Percentiles rank a stretch among this genome's conserved stretches.
These are phyloP conservation scores for Tillandsia fasciculata DNA, from an alignment of 176 grass and related monocot species.

Conservation along the genomic window DNA sequence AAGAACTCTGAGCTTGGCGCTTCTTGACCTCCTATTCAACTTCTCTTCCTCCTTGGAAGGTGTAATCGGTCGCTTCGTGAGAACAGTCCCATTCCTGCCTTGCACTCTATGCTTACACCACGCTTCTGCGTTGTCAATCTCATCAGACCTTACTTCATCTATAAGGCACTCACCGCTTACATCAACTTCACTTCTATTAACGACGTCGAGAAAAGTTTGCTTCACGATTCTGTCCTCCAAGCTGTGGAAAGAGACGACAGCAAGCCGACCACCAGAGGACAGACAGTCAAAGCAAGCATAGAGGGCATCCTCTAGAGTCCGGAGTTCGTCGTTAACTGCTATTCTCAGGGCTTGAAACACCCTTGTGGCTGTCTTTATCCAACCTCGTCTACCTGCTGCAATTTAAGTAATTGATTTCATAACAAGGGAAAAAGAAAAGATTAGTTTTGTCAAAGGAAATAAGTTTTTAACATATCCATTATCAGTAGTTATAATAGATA, in stretches of 20 bases:
- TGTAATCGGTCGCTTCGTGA: conserved; percentile 78
- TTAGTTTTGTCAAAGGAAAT: too few species aligned
- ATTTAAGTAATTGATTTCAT: conserved; percentile 4
- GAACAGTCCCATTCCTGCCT: conserved; percentile 58
- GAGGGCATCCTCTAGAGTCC: conserved; percentile 60
- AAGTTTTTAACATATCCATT: too few species aligned
- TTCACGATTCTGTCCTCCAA: conserved; percentile 90
- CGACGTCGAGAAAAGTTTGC: conserved; percentile 68
- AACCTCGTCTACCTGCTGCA: conserved; percentile 72
- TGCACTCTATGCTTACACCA: conserved; percentile 53
- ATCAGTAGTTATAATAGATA: not conserved
- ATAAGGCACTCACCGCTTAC: conserved; percentile 9
- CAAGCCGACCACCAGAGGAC: conserved; percentile 57
- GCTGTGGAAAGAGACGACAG: conserved; percentile 87
- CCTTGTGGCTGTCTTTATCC: conserved; percentile 91
- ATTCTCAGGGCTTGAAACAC: conserved; percentile 89
- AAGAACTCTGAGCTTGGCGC: conserved; percentile 78
- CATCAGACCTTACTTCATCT: conserved; percentile 5
- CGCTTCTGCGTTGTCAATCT: conserved; percentile 22
- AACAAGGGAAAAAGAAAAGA: not conserved
- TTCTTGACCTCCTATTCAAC: conserved; percentile 85
- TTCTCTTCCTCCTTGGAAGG: conserved; percentile 73
- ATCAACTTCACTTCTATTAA: conserved; percentile 26
- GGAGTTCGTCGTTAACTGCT: conserved; percentile 77
- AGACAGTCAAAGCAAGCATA: conserved; percentile 77